Percentiles rank a stretch among this genome's conserved stretches.
phyloP scores from a whole-genome alignment of 257 asterid species.

The Mentha longifolia region DNA sequence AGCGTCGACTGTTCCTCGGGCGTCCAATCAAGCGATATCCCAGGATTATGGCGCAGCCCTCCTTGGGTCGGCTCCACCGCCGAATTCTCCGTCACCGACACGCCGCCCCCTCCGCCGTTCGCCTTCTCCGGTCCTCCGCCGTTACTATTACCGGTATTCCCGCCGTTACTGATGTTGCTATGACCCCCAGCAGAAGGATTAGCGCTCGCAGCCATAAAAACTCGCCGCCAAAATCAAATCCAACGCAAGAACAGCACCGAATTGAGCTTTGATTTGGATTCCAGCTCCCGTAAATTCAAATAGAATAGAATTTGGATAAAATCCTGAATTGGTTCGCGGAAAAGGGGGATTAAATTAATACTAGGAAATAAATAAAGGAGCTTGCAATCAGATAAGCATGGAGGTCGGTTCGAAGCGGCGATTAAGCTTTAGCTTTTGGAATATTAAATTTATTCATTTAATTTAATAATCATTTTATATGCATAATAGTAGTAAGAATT shows the following conservation, averaged over 20 bases:
- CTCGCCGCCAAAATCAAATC: constrained; percentile 3
- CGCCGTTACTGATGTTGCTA: constrained; percentile 42
- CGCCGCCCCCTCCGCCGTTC: constrained; percentile 45
- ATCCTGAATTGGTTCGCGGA: background rate
- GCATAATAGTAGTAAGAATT: no score
- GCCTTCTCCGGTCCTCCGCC: constrained; percentile 39
- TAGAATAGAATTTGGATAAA: constrained; percentile 24
- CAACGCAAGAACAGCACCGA: background rate
- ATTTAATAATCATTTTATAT: background rate
- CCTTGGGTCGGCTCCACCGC: constrained; percentile 55
- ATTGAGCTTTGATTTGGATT: constrained; percentile 17
- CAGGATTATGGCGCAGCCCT: constrained; percentile 84
- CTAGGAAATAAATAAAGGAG: background rate
- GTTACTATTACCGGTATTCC: constrained; percentile 35
- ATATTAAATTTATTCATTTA: background rate
- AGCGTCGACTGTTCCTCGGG: constrained; percentile 78
- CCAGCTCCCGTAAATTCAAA: constrained; percentile 11
- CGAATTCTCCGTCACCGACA: constrained; percentile 63
- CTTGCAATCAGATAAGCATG: constrained; percentile 37
- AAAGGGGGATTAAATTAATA: background rate
- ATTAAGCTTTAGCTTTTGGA: constrained; percentile 20
- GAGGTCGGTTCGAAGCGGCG: constrained; percentile 34
- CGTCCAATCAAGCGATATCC: constrained; percentile 72
- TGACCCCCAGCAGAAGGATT: constrained; percentile 65
- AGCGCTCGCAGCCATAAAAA: constrained; percentile 86